phyloP scores from a whole-genome alignment of 352 stramenopile species.

The Globisporangium parvum region DNA sequence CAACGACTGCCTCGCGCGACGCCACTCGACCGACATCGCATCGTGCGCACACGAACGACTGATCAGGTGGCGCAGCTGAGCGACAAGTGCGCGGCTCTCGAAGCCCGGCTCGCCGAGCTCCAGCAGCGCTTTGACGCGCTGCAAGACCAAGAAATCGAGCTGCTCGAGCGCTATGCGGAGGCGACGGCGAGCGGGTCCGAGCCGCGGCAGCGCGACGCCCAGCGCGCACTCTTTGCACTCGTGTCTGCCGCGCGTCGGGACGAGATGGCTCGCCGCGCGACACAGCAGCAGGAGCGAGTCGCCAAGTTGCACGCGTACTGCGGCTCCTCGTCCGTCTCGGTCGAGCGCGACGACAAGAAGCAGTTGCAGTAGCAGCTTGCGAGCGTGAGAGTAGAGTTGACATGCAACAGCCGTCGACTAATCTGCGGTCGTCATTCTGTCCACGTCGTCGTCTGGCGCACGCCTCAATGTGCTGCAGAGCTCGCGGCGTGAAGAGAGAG shows the following conservation, averaged over 20 bases:
- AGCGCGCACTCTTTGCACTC: constrained; percentile 22
- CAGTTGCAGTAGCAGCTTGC: constrained; percentile 4
- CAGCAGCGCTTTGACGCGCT: constrained; percentile 15
- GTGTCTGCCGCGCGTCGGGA: constrained; percentile 22
- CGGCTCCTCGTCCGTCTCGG: constrained; percentile 52
- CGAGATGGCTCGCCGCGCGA: constrained; percentile 22
- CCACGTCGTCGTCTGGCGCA: too few species aligned
- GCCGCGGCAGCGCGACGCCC: constrained; percentile 12
- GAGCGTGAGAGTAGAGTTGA: not conserved
- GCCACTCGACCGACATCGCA: too few species aligned
- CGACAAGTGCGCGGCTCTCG: constrained; percentile 33
- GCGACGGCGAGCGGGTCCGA: constrained; percentile 15
- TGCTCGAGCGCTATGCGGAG: constrained; percentile 26
- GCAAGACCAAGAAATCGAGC: constrained; percentile 33
- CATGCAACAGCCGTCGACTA: too few species aligned
- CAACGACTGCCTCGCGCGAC: too few species aligned
- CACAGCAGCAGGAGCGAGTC: constrained; percentile 23
- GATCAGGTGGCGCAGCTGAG: constrained; percentile 34
- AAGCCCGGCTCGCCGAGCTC: constrained; percentile 27
- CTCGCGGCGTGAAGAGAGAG: too few species aligned
- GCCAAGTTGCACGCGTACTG: constrained; percentile 52
- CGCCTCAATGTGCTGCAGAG: too few species aligned
- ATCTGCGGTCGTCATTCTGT: too few species aligned
- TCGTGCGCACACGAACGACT: too few species aligned
- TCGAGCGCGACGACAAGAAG: constrained; percentile 35